phyloP scores from a whole-genome alignment of 2,329 filamentous ascomycete species.

The Pestalotiopsis sp. region DNA sequence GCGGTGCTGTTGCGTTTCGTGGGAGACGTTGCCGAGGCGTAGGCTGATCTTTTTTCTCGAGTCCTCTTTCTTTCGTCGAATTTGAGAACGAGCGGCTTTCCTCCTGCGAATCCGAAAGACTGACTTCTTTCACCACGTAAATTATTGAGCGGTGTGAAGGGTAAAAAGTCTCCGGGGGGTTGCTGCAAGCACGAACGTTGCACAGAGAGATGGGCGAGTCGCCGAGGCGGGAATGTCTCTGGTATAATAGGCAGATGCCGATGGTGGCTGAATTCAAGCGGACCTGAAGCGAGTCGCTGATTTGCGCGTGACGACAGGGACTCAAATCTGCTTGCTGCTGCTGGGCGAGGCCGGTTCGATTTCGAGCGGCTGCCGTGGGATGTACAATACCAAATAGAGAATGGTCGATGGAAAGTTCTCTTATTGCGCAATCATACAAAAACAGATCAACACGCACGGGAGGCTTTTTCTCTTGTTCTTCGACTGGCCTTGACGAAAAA shows the following conservation, averaged over 20 bases:
- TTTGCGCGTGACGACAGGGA: not conserved
- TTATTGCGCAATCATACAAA: not conserved
- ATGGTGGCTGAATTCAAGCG: constrained; percentile 19
- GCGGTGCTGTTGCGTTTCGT: not conserved
- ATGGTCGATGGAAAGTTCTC: not conserved
- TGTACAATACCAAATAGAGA: no score
- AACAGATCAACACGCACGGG: not conserved
- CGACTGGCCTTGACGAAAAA: constrained; percentile 6
- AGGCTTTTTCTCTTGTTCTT: not conserved
- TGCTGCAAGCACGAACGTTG: constrained; percentile 7
- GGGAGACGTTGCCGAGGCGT: not conserved
- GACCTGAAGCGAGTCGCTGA: constrained; percentile 1
- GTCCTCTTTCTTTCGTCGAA: not conserved
- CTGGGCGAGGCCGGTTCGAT: no score
- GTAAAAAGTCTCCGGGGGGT: not conserved
- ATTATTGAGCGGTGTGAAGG: not conserved
- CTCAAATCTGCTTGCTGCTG: not conserved
- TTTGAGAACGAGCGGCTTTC: not conserved
- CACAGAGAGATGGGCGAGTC: constrained; percentile 18
- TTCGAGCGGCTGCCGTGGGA: no score
- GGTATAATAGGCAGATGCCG: constrained; percentile 20
- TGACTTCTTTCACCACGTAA: not conserved
- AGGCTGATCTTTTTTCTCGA: not conserved
- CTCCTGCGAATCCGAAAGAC: not conserved
- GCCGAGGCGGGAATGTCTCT: constrained; percentile 23